A percentile compares a stretch with the other conserved stretches of the same genome.
Conservation (phyloP, 164 flowering plant species). For the Euptelea pleiosperma region DNA sequence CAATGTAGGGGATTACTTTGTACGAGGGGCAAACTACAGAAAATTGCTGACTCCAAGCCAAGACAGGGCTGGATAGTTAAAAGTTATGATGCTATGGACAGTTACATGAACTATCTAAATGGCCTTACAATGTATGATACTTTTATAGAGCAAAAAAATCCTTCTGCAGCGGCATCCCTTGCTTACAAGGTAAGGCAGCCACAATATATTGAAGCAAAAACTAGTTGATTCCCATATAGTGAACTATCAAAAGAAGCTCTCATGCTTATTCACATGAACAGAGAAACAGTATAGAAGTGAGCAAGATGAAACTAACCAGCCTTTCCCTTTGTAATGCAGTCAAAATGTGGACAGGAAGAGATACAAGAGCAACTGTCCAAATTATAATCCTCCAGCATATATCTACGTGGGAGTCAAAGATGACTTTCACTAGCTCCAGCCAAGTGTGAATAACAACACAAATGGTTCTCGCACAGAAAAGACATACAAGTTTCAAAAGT, state of each 20-base stretch:
- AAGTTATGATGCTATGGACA: too few species aligned
- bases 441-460: conserved; percentile 35
- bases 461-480: conserved; percentile 27
- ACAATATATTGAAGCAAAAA: background rate
- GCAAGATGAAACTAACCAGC: conserved; percentile 37
- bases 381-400: conserved; percentile 30
- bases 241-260: background rate
- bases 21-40: too few species aligned
- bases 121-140: too few species aligned
- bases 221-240: background rate
- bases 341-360: conserved; percentile 51
- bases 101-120: too few species aligned
- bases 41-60: too few species aligned
- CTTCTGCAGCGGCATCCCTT: too few species aligned
- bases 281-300: background rate
- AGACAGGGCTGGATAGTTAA: too few species aligned
- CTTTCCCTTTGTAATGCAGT: conserved; percentile 57
- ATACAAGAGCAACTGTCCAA: conserved; percentile 41
- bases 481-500: conserved; percentile 27
- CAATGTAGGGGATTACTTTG: too few species aligned
- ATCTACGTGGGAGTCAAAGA: conserved; percentile 30
- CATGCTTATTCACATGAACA: background rate
- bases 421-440: conserved; percentile 43
- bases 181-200: too few species aligned
- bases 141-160: too few species aligned